A percentile compares a stretch with the other conserved stretches of the same genome.
Evolutionary conservation across 805 yeast genomes (phyloP).

Genomic region (Cephaloascus fragrans): DNA sequence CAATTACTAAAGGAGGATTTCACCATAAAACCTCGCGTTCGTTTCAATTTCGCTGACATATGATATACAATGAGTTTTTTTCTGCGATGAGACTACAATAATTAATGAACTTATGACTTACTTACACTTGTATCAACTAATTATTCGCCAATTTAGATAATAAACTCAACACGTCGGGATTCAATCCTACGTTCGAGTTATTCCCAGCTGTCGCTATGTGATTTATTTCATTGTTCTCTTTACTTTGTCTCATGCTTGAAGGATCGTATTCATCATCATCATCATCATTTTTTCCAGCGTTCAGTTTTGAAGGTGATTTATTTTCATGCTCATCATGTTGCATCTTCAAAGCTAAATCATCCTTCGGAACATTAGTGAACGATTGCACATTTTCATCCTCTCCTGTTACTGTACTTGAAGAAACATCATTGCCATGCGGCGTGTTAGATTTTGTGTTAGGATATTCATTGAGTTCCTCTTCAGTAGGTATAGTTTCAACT

Average conservation of each 20-base stretch:
- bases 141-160: constrained; percentile 17
- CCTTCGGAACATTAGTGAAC: not conserved
- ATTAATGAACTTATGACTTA: too few relatives aligned
- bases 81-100: too few relatives aligned
- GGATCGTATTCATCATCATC: constrained; percentile 6
- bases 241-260: not conserved
- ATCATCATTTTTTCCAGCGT: not conserved
- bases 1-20: too few relatives aligned
- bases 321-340: not conserved
- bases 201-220: constrained; percentile 1
- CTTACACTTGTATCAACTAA: not conserved
- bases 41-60: too few relatives aligned
- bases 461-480: too few relatives aligned
- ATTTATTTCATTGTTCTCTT: not conserved
- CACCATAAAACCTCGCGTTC: too few relatives aligned
- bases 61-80: too few relatives aligned
- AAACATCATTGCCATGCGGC: too few relatives aligned
- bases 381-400: too few relatives aligned
- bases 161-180: constrained; percentile 18
- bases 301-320: not conserved
- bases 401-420: too few relatives aligned
- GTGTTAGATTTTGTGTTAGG: too few relatives aligned
- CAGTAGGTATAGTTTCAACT: not conserved
- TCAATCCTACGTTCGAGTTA: constrained; percentile 1
- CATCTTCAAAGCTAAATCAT: not conserved